Evolutionary conservation across 2,329 filamentous ascomycete genomes (phyloP).

Genomic region (Pseudogymnoascus sp.): DNA sequence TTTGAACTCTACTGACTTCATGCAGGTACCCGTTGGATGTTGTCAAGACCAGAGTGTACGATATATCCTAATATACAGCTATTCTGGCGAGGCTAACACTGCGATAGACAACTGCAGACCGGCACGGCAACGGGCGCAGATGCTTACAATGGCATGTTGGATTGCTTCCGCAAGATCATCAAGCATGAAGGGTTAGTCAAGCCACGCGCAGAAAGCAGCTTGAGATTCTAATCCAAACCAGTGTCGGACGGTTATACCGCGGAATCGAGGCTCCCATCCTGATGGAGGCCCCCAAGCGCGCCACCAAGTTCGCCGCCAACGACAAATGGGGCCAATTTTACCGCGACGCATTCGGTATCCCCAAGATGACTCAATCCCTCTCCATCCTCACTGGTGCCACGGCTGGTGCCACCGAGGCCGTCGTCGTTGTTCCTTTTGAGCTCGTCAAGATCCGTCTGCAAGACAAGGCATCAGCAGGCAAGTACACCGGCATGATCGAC

Average conservation of each 20-base stretch:
- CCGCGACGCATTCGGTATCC: slow-evolving; percentile 71
- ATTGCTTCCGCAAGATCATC: slow-evolving; percentile 97
- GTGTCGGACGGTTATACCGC: slow-evolving; percentile 84
- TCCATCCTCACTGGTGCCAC: slow-evolving; percentile 90
- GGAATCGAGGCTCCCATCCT: slow-evolving; percentile 93
- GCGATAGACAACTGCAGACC: slow-evolving; percentile 72
- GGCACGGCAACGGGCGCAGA: slow-evolving; percentile 66
- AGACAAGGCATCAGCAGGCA: slow-evolving; percentile 85
- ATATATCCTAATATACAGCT: slow-evolving; percentile 15
- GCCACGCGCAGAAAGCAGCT: background rate
- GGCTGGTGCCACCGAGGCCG: slow-evolving; percentile 88
- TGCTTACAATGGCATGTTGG: slow-evolving; percentile 91
- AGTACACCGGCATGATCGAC: slow-evolving; percentile 76
- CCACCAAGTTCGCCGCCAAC: slow-evolving; percentile 98
- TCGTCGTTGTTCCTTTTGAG: slow-evolving; percentile 97
- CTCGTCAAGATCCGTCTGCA: slow-evolving; percentile 97
- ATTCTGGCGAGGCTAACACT: slow-evolving; percentile 8
- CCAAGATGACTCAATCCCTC: slow-evolving; percentile 84
- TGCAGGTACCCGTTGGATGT: slow-evolving; percentile 95
- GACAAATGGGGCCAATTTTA: slow-evolving; percentile 97
- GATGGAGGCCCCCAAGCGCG: slow-evolving; percentile 95
- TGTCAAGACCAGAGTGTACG: slow-evolving; percentile 94
- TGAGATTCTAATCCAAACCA: slow-evolving; percentile 28
- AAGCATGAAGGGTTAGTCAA: slow-evolving; percentile 75
- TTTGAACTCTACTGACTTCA: slow-evolving; percentile 16